Conservation (phyloP, 805 yeast genomes). For the Wickerhamomyces ciferrii region DNA sequence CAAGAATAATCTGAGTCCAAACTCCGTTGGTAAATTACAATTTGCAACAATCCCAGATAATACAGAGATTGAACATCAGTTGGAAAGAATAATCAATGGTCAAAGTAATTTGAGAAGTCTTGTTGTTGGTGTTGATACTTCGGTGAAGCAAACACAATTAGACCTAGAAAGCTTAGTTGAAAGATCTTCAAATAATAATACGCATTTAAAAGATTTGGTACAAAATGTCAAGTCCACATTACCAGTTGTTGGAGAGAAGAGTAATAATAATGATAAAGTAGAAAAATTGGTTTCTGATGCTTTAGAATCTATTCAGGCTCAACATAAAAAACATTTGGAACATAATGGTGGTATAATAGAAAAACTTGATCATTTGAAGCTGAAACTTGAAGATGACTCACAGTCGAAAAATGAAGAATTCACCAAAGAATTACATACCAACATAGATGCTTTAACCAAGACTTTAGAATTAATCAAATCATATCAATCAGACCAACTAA, state of each 20-base stretch:
- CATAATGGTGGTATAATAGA: neutral
- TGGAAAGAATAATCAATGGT: constrained; percentile 22
- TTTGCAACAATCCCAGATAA: constrained; percentile 10
- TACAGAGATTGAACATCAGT: constrained; percentile 20
- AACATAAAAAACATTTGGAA: neutral
- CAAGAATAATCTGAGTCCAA: constrained; percentile 3
- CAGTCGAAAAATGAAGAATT: neutral
- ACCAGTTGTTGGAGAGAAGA: neutral
- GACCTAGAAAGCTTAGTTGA: constrained; percentile 21
- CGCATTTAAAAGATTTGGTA: constrained; percentile 20
- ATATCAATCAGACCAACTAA: neutral
- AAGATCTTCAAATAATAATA: constrained; percentile 22
- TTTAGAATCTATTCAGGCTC: neutral
- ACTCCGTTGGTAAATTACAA: constrained; percentile 18
- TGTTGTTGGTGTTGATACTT: constrained; percentile 18
- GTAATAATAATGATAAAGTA: neutral
- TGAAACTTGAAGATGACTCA: neutral
- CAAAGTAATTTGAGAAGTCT: constrained; percentile 25
- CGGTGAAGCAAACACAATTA: constrained; percentile 23
- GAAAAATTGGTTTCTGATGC: neutral
- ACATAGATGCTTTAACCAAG: neutral
- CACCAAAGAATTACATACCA: neutral
- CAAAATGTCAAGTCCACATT: constrained; percentile 10
- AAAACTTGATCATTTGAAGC: neutral
- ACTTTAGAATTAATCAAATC: neutral